Evolutionary conservation across 2,329 filamentous ascomycete genomes (phyloP).

Genomic region (Onygenales sp.): DNA sequence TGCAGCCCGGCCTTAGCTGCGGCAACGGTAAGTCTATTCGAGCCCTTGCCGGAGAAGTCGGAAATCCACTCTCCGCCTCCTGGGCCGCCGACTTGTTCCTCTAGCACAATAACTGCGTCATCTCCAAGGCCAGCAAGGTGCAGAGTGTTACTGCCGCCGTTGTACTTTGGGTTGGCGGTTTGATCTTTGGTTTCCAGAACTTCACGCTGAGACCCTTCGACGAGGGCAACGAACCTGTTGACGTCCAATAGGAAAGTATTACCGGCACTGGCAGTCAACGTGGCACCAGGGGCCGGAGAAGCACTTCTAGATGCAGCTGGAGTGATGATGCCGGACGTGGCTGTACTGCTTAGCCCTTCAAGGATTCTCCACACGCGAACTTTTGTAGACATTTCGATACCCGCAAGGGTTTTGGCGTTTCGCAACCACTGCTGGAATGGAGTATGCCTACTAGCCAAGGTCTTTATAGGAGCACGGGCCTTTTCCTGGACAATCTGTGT

Average conservation of each 20-base stretch:
- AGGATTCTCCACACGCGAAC: conserved; percentile 66
- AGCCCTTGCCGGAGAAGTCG: conserved; percentile 33
- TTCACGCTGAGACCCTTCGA: conserved; percentile 56
- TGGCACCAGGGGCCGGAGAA: conserved; percentile 34
- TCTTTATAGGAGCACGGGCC: conserved; percentile 51
- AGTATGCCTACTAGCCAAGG: conserved; percentile 62
- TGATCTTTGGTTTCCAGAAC: conserved; percentile 56
- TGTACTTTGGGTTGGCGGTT: conserved; percentile 66
- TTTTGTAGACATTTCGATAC: conserved; percentile 60
- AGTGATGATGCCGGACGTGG: conserved; percentile 34
- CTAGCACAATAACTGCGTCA: conserved; percentile 70
- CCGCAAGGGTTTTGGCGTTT: conserved; percentile 58
- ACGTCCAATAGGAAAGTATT: conserved; percentile 51
- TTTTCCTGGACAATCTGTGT: conserved; percentile 53
- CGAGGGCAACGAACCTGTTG: conserved; percentile 52
- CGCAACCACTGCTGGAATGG: conserved; percentile 67
- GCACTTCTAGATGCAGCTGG: conserved; percentile 34
- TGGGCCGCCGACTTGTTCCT: conserved; percentile 57
- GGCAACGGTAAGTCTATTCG: conserved; percentile 41
- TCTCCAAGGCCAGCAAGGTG: conserved; percentile 58
- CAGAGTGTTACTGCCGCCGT: conserved; percentile 56
- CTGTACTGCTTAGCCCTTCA: conserved; percentile 33
- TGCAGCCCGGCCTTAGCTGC: conserved; percentile 26
- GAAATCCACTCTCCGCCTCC: conserved; percentile 48
- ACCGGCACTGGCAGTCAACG: conserved; percentile 32